These are phyloP conservation scores for Trichocladium uniseriatum DNA, from an alignment of 495 filamentous ascomycete species.

Conservation along the genomic window DNA sequence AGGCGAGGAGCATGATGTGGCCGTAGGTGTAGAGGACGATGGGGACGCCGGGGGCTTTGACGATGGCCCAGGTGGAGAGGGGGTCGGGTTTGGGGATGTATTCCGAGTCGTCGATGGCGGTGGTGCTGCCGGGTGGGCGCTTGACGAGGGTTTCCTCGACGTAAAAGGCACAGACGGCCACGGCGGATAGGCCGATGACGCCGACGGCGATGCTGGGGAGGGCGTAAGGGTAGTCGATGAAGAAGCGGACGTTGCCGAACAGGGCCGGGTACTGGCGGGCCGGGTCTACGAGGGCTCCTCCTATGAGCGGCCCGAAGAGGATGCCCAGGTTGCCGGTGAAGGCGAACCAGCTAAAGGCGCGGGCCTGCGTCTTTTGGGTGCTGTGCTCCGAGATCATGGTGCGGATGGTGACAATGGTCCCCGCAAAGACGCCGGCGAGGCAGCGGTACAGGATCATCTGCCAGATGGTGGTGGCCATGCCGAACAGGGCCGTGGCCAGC, in stretches of 20 bases:
- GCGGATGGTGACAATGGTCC: conserved; percentile 58
- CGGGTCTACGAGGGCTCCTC: conserved; percentile 54
- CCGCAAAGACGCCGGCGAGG: conserved; percentile 57
- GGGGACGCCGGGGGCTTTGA: conserved; percentile 51
- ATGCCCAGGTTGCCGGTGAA: conserved; percentile 62
- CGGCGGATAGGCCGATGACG: conserved; percentile 39
- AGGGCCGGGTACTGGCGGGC: conserved; percentile 44
- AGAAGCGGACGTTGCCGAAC: conserved; percentile 48
- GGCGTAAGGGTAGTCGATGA: conserved; percentile 54
- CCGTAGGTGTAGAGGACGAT: conserved; percentile 53
- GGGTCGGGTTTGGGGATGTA: conserved; percentile 7
- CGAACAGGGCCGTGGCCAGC: conserved; percentile 50
- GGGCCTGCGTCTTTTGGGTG: conserved; percentile 54
- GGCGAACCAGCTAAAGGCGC: conserved; percentile 63
- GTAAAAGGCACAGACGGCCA: conserved; percentile 39
- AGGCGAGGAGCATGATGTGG: conserved; percentile 52
- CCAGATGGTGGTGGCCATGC: conserved; percentile 47
- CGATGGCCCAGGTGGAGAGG: conserved; percentile 45
- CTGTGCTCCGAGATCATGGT: conserved; percentile 64
- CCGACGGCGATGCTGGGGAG: conserved; percentile 49
- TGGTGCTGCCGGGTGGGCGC: conserved; percentile 4
- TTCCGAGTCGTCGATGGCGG: not conserved
- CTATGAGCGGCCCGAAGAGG: conserved; percentile 56
- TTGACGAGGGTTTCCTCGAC: conserved; percentile 46
- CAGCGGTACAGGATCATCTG: conserved; percentile 62